Evolutionary conservation across 495 filamentous ascomycete species (phyloP).

Genomic region (Neurospora tetraspora): DNA sequence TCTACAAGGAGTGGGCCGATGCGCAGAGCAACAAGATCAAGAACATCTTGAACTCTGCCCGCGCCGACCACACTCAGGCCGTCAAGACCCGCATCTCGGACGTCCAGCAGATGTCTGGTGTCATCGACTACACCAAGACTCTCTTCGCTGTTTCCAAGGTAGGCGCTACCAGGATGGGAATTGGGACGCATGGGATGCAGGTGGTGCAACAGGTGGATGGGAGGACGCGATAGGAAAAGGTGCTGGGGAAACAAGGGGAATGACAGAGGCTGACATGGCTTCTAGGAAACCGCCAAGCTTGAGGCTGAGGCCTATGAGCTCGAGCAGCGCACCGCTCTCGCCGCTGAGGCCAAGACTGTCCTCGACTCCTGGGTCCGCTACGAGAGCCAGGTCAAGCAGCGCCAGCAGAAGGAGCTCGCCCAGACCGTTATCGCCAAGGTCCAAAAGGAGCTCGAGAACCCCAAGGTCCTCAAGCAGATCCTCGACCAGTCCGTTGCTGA

Average conservation of each 20-base stretch:
- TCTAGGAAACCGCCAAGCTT: slow-evolving; percentile 87
- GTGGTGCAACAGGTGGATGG: not conserved
- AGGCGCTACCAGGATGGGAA: slow-evolving; percentile 9
- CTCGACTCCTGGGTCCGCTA: slow-evolving; percentile 98
- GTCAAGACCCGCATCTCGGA: slow-evolving; percentile 88
- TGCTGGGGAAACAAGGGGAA: not conserved
- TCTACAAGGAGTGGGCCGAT: slow-evolving; percentile 88
- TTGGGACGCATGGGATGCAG: not conserved
- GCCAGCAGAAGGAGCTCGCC: slow-evolving; percentile 93
- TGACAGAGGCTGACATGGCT: slow-evolving; percentile 6
- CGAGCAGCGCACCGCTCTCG: slow-evolving; percentile 85
- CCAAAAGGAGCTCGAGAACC: slow-evolving; percentile 95
- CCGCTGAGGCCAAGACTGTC: slow-evolving; percentile 83
- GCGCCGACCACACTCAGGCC: slow-evolving; percentile 87
- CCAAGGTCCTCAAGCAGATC: slow-evolving; percentile 88
- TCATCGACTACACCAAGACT: slow-evolving; percentile 91
- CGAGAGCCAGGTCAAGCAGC: slow-evolving; percentile 95
- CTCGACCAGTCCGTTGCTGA: slow-evolving; percentile 90
- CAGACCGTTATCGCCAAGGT: slow-evolving; percentile 91
- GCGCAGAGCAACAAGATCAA: slow-evolving; percentile 78
- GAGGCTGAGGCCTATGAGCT: slow-evolving; percentile 95
- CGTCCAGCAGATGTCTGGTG: slow-evolving; percentile 83
- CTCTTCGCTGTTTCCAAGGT: slow-evolving; percentile 99
- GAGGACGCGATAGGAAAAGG: not conserved
- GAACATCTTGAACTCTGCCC: slow-evolving; percentile 83